A percentile compares a stretch with the other conserved stretches of the same genome.
These are phyloP conservation scores for Kalanchoe fedtschenkoi DNA, from an alignment of 164 flowering plant genomes.

Conservation along the genomic window DNA sequence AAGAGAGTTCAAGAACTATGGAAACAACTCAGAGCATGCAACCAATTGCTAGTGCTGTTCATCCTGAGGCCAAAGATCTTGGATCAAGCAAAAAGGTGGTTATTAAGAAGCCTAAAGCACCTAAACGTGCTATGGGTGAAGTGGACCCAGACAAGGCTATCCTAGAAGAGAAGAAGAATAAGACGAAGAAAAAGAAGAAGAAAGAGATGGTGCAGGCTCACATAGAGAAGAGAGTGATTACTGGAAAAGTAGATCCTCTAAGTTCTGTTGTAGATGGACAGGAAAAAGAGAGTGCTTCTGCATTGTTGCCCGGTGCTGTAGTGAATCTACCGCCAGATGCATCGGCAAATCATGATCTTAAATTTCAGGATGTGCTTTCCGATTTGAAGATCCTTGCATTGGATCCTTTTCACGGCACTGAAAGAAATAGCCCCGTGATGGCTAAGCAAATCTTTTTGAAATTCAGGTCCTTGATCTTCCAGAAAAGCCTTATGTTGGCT, in stretches of 20 bases:
- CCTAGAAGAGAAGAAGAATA: slow-evolving; percentile 41
- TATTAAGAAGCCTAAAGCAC: slow-evolving; percentile 31
- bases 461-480: slow-evolving; percentile 68
- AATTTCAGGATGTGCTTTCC: slow-evolving; percentile 38
- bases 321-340: slow-evolving; percentile 10
- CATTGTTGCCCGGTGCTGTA: slow-evolving; percentile 7
- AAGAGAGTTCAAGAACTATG: not conserved
- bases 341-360: slow-evolving; percentile 18
- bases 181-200: slow-evolving; percentile 32
- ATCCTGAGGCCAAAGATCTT: slow-evolving; percentile 15
- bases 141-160: slow-evolving; percentile 22
- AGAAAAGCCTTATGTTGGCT: slow-evolving; percentile 54
- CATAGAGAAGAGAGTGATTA: slow-evolving; percentile 19
- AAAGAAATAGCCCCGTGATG: slow-evolving; percentile 27
- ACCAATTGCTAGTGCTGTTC: not conserved
- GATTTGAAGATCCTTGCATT: slow-evolving; percentile 66
- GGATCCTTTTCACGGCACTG: slow-evolving; percentile 58
- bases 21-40: not conserved
- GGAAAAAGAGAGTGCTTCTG: slow-evolving; percentile 14
- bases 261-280: slow-evolving; percentile 19
- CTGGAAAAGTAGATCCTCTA: slow-evolving; percentile 17
- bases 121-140: slow-evolving; percentile 34
- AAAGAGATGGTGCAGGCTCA: slow-evolving; percentile 16
- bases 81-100: slow-evolving; percentile 13
- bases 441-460: slow-evolving; percentile 37